Evolutionary conservation across 768 basidiomycete genomes (phyloP).

Genomic region (Paxillus rubicundulus): DNA sequence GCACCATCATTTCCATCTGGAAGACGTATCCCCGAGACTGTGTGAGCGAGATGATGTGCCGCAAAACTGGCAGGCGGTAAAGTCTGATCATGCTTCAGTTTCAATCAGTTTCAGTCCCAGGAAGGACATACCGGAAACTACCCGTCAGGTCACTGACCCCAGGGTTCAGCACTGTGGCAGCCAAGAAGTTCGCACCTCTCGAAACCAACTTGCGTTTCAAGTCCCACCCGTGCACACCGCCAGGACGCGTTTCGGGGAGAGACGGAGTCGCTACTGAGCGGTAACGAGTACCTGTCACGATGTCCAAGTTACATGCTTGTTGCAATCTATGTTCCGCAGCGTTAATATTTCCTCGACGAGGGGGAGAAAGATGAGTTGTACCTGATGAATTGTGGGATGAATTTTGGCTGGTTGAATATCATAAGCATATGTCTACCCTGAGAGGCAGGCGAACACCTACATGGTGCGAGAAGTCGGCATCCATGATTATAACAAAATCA

Average conservation of each 20-base stretch:
- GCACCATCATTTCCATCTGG: constrained; percentile 98
- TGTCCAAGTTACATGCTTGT: constrained; percentile 83
- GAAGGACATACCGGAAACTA: constrained; percentile 67
- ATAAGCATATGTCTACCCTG: constrained; percentile 3
- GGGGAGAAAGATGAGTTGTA: constrained; percentile 24
- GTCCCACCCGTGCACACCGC: constrained; percentile 93
- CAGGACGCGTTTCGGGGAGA: constrained; percentile 60
- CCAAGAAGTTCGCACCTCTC: constrained; percentile 87
- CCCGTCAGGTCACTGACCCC: constrained; percentile 91
- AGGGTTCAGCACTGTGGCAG: constrained; percentile 79
- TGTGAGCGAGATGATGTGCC: constrained; percentile 80
- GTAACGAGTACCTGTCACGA: constrained; percentile 92
- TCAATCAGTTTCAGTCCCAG: background rate
- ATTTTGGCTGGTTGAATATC: constrained; percentile 69
- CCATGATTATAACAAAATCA: constrained; percentile 96
- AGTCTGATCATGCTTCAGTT: constrained; percentile 42
- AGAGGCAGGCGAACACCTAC: constrained; percentile 43
- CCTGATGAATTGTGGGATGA: constrained; percentile 91
- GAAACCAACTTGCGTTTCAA: constrained; percentile 85
- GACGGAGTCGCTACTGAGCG: constrained; percentile 58
- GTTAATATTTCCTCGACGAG: constrained; percentile 5
- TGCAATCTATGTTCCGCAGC: constrained; percentile 53
- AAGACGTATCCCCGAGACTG: constrained; percentile 92
- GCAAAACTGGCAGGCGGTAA: constrained; percentile 73
- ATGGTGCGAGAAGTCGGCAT: constrained; percentile 94